Base-by-base conservation (phyloP, 2,329 filamentous ascomycete species). In the Eutypella sp. region DNA sequence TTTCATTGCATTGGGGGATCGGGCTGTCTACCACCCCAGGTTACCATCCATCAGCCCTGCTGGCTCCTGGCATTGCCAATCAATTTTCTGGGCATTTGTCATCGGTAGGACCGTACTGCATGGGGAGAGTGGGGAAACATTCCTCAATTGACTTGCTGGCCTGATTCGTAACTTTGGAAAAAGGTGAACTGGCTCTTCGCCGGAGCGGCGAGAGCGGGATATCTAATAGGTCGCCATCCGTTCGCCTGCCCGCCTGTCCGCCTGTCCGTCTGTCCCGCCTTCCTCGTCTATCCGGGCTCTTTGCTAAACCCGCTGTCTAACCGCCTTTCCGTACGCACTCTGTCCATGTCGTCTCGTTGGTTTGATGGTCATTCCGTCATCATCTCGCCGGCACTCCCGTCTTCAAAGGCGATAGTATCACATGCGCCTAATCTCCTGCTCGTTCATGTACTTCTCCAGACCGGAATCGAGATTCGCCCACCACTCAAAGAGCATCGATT, bases 401-500 rank as follows among this genome's bases (percentile, higher is more conserved):
- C 36, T 22, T 19, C 3, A 22, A 39, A 39, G 20, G 20, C n/a
- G 11, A 11, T n/a, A 23, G 16, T 20, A 39, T 39, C 36, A 65
- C 92, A 96, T 96, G 57, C 92, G 84, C 57, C 89, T 84, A 60
- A 97, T 96, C 63, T 87, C 76, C 64, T 83, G 81, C 75, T 97
- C 91, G 63, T 89, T 85, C 69, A 82, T 78, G 71, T 92, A 96
- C 70, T 88, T 85, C 49, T 95, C 87, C 56, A 97, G 74, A 9
- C 87, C 87, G 20, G 79, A 73, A 57, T 93, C 85, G 46, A 97
- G 79, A 69, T 87, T 83, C 62, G 84, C 75, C 93, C 93, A 99
- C 93, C 93, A 99, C 68, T 96, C 86, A 60, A 95, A 99, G 36
- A 99, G 80, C 88, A 97, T 91, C 41, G 89, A 90, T 67, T 97